Percentiles rank a stretch among this genome's conserved stretches.
phyloP scores from a whole-genome alignment of 306 rosid genomes.

The Aeschynomene evenia region DNA sequence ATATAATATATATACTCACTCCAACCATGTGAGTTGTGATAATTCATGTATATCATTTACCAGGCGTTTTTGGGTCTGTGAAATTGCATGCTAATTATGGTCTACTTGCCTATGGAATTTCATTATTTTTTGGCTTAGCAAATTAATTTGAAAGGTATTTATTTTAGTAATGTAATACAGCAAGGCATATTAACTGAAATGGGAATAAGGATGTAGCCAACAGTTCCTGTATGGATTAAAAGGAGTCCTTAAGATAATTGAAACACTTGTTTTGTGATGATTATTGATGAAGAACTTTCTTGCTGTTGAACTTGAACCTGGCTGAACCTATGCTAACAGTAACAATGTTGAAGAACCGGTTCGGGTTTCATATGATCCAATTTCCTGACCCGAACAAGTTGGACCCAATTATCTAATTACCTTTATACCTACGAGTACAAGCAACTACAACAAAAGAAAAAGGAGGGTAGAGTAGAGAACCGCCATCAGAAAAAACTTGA shows the following conservation, averaged over 20 bases:
- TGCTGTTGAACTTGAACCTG: too few relatives aligned
- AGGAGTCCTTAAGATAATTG: too few relatives aligned
- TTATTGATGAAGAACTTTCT: too few relatives aligned
- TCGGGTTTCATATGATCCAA: neutral
- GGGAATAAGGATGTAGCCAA: too few relatives aligned
- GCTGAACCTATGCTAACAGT: too few relatives aligned
- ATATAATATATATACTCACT: too few relatives aligned
- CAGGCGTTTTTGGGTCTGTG: neutral
- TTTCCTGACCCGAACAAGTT: slow-evolving; percentile 5
- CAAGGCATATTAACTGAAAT: too few relatives aligned
- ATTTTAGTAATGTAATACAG: too few relatives aligned
- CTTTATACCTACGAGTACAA: neutral
- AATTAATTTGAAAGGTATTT: neutral
- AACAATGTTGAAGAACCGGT: neutral
- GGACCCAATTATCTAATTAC: neutral
- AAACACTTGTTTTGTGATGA: too few relatives aligned
- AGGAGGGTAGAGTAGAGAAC: neutral
- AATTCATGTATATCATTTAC: slow-evolving; percentile 20
- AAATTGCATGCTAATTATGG: slow-evolving; percentile 8
- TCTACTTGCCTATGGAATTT: neutral
- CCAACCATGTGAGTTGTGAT: slow-evolving; percentile 10
- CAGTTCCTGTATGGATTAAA: too few relatives aligned
- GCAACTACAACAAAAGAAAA: neutral
- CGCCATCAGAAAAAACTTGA: slow-evolving; percentile 5
- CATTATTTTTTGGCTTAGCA: neutral